These are phyloP conservation scores for Mrakiaceae sp. DNA, from an alignment of 1,284 basidiomycete species.

Conservation along the genomic window DNA sequence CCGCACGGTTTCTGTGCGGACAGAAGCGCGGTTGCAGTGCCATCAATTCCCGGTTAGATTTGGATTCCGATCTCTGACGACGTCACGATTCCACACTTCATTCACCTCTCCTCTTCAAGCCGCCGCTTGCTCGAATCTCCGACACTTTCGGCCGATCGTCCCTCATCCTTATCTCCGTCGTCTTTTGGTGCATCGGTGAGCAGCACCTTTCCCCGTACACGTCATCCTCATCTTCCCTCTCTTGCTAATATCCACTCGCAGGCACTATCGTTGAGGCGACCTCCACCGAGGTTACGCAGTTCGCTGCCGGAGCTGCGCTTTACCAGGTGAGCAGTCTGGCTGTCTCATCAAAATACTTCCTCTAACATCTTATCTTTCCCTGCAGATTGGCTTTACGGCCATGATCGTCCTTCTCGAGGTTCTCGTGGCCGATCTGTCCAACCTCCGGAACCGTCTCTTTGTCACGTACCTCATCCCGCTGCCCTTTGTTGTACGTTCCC, in stretches of 20 bases:
- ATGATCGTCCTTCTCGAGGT: constrained; percentile 33
- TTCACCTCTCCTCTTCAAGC: constrained; percentile 27
- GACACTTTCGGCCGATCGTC: constrained; percentile 36
- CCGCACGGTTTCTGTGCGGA: too few species aligned
- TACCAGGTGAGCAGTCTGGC: constrained; percentile 27
- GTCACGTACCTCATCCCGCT: constrained; percentile 36
- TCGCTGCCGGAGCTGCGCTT: constrained; percentile 32
- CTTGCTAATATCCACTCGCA: not conserved
- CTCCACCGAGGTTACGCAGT: constrained; percentile 27
- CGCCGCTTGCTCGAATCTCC: constrained; percentile 28
- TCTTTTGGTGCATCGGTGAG: constrained; percentile 33
- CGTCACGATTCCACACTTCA: constrained; percentile 19
- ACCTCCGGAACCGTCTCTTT: constrained; percentile 35
- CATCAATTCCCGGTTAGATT: too few species aligned
- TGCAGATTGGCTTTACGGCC: constrained; percentile 19
- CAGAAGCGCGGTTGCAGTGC: too few species aligned
- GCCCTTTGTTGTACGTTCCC: constrained; percentile 29
- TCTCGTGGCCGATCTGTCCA: constrained; percentile 36
- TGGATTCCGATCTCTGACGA: too few species aligned
- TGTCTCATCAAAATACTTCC: too few species aligned
- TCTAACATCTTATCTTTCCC: constrained; percentile 19
- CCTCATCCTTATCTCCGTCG: constrained; percentile 29
- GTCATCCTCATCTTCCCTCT: not conserved
- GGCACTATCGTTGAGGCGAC: constrained; percentile 34
- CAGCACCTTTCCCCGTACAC: not conserved